Evolutionary conservation across 2,329 filamentous ascomycete species (phyloP).

Genomic region (Chaetothyriales sp.): DNA sequence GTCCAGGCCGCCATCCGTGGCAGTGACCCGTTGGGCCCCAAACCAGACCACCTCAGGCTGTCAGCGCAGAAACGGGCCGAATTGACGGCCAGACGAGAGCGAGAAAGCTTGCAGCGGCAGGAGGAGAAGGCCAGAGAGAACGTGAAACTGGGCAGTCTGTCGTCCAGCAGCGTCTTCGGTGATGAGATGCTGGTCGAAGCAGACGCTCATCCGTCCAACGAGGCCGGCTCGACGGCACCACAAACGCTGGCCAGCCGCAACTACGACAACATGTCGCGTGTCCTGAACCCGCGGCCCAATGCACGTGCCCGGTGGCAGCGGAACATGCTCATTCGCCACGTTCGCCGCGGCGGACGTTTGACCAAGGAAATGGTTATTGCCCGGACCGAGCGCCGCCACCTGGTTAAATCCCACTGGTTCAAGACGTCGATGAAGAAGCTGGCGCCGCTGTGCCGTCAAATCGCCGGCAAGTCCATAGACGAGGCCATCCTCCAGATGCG

Average conservation of each 20-base stretch:
- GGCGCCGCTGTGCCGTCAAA: slow-evolving; percentile 70
- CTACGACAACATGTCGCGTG: slow-evolving; percentile 43
- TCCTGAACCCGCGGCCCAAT: slow-evolving; percentile 62
- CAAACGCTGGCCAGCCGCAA: slow-evolving; percentile 26
- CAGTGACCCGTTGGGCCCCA: not conserved
- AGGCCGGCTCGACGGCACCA: not conserved
- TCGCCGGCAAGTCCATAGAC: slow-evolving; percentile 82
- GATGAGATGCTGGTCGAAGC: not conserved
- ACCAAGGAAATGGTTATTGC: slow-evolving; percentile 53
- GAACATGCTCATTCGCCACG: slow-evolving; percentile 66
- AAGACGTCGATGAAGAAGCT: slow-evolving; percentile 89
- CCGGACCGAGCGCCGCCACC: slow-evolving; percentile 47
- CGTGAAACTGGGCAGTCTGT: slow-evolving; percentile 3
- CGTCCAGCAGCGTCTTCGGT: slow-evolving; percentile 7
- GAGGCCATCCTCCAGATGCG: slow-evolving; percentile 91
- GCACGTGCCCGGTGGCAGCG: slow-evolving; percentile 63
- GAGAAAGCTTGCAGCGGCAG: not conserved
- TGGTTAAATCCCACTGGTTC: slow-evolving; percentile 55
- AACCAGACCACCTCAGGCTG: not conserved
- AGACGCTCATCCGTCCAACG: too few species aligned
- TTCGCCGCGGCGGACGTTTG: slow-evolving; percentile 54
- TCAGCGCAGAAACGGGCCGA: not conserved
- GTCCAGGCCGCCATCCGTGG: not conserved
- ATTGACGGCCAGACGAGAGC: not conserved
- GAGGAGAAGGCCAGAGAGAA: not conserved